These are phyloP conservation scores for Apiotrichum akiyoshidainum DNA, from an alignment of 1,284 basidiomycete species.

Conservation along the genomic window DNA sequence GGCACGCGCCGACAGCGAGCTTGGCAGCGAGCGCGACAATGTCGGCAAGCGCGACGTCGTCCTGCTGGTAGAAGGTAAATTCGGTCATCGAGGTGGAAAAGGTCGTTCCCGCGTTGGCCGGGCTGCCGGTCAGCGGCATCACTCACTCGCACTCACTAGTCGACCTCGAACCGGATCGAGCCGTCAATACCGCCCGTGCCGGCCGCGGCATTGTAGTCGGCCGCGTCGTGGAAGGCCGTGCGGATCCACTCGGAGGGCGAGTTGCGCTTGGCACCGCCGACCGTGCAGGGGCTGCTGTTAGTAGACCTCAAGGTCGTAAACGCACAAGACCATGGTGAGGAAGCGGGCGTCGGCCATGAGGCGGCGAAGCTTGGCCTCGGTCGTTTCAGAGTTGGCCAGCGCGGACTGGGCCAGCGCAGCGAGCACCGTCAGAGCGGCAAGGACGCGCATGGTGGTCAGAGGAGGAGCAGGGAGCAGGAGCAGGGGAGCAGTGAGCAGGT, in stretches of 20 bases:
- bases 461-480: no score
- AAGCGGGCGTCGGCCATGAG: slow-evolving; percentile 15
- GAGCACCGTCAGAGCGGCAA: neutral
- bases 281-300: slow-evolving; percentile 34
- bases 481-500: no score
- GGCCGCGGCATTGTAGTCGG: slow-evolving; percentile 13
- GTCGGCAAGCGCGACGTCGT: slow-evolving; percentile 20
- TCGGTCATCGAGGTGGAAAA: slow-evolving; percentile 13
- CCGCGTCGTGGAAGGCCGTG: slow-evolving; percentile 22
- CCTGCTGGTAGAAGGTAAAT: slow-evolving; percentile 15
- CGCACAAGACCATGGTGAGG: slow-evolving; percentile 7
- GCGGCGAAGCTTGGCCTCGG: slow-evolving; percentile 14
- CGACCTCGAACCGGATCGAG: slow-evolving; percentile 20
- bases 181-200: slow-evolving; percentile 24
- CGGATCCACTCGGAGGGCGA: slow-evolving; percentile 23
- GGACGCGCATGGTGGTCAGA: no score
- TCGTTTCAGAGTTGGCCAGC: neutral
- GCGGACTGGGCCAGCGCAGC: neutral
- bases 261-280: slow-evolving; percentile 15
- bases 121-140: slow-evolving; percentile 6
- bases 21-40: slow-evolving; percentile 19
- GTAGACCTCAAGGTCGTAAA: neutral
- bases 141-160: slow-evolving; percentile 15
- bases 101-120: slow-evolving; percentile 15
- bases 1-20: slow-evolving; percentile 20